Evolutionary conservation across 306 rosid genomes (phyloP).

Genomic region (Gleditsia sinensis): DNA sequence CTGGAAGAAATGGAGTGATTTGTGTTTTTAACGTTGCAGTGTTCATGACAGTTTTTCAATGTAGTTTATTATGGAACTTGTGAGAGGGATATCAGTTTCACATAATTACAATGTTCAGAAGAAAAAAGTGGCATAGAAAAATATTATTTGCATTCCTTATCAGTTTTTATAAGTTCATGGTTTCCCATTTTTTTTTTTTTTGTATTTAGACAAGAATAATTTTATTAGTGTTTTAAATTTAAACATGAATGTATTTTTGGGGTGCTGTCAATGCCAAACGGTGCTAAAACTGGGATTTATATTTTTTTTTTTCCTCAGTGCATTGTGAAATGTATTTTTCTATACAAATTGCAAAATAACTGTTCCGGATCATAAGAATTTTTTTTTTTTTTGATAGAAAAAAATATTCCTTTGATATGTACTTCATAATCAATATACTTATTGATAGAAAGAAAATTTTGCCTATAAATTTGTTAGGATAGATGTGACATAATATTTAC

Average conservation of each 20-base stretch:
- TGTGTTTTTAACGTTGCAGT: slow-evolving; percentile 15
- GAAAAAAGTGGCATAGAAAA: not conserved
- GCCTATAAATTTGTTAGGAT: not conserved
- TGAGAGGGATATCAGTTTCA: slow-evolving; percentile 13
- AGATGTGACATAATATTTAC: slow-evolving; percentile 30
- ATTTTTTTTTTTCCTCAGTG: not conserved
- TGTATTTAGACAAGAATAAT: not conserved
- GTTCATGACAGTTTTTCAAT: slow-evolving; percentile 21
- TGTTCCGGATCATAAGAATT: not conserved
- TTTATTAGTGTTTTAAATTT: not conserved
- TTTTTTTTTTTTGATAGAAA: no score
- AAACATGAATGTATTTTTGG: not conserved
- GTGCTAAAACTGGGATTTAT: not conserved
- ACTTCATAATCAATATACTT: not conserved
- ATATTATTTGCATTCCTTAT: slow-evolving; percentile 10
- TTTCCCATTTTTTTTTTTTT: slow-evolving; percentile 1
- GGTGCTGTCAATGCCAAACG: slow-evolving; percentile 12
- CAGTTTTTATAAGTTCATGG: slow-evolving; percentile 1
- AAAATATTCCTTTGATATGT: slow-evolving; percentile 8
- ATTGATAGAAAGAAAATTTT: not conserved
- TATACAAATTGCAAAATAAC: not conserved
- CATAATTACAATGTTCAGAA: not conserved
- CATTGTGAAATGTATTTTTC: not conserved
- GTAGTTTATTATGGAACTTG: slow-evolving; percentile 12
- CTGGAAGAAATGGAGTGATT: slow-evolving; percentile 3